These are phyloP conservation scores for Platismatia glauca DNA, from an alignment of 495 filamentous ascomycete genomes.

Conservation along the genomic window DNA sequence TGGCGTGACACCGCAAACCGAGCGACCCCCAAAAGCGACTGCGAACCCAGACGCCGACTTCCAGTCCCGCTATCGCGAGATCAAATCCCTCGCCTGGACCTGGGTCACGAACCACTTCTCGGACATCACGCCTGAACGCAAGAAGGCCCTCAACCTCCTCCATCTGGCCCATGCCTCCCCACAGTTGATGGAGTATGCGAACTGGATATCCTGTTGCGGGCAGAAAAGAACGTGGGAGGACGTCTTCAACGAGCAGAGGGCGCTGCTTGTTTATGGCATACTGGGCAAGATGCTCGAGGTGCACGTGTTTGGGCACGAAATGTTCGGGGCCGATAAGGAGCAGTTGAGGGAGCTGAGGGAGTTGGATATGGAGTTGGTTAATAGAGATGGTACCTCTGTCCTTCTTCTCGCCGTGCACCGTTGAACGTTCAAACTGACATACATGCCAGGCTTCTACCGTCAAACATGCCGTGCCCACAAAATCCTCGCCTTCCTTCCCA, in stretches of 20 bases:
- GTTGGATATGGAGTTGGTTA: constrained; percentile 5
- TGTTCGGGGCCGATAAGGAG: constrained; percentile 9
- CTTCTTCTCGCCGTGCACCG: neutral
- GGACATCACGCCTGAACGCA: neutral
- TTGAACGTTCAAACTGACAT: neutral
- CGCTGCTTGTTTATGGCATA: constrained; percentile 16
- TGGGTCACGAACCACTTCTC: constrained; percentile 14
- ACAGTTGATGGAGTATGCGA: constrained; percentile 15
- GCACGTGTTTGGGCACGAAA: constrained; percentile 17
- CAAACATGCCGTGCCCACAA: neutral
- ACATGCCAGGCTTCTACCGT: neutral
- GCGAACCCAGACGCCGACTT: constrained; percentile 1
- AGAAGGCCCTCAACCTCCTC: constrained; percentile 1
- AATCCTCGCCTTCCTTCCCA: constrained; percentile 17
- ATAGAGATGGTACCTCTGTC: constrained; percentile 5
- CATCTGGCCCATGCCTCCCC: constrained; percentile 5
- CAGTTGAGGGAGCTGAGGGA: constrained; percentile 3
- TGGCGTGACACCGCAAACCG: neutral
- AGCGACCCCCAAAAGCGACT: no score
- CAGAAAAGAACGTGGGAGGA: constrained; percentile 14
- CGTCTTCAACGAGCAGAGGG: constrained; percentile 4
- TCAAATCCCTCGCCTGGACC: constrained; percentile 14
- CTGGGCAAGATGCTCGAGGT: constrained; percentile 21
- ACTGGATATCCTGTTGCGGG: constrained; percentile 12
- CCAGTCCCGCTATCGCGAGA: neutral